Percentiles rank a stretch among this genome's conserved stretches.
phyloP scores from a whole-genome alignment of 73 alveolate species.

The Tetrahymena thermophila region DNA sequence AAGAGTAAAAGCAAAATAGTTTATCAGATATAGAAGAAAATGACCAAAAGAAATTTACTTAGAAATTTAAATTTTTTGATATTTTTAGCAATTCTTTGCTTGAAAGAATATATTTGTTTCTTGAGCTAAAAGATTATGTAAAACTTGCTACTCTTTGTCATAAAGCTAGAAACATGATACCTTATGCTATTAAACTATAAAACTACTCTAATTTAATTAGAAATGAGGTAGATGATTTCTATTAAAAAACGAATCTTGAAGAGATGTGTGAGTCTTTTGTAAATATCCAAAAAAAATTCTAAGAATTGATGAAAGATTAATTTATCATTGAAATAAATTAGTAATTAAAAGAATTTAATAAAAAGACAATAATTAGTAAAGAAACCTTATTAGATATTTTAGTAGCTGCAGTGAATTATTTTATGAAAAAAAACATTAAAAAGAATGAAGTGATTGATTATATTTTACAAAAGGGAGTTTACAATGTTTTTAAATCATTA shows the following conservation, averaged over 20 bases:
- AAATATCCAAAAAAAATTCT: neutral
- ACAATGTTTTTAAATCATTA: neutral
- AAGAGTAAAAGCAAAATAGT: too few species aligned
- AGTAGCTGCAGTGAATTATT: neutral
- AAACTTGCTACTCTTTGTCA: neutral
- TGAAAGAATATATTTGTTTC: neutral
- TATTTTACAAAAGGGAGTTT: neutral
- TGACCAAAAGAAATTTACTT: neutral
- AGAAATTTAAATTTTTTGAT: neutral
- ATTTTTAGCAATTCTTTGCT: too few species aligned
- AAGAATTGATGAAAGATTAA: neutral
- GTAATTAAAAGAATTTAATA: neutral
- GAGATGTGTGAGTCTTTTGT: neutral
- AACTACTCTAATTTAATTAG: neutral
- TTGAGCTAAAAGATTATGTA: neutral
- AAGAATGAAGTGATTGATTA: neutral
- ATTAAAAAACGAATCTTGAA: neutral
- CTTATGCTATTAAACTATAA: neutral
- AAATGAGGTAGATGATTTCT: neutral
- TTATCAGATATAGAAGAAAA: neutral
- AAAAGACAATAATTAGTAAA: neutral
- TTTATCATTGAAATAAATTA: neutral
- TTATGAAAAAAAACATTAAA: neutral
- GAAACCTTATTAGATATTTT: neutral
- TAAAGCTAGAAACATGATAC: neutral